Percentiles rank a stretch among this genome's conserved stretches.
Conservation (phyloP, 768 basidiomycete species). For the Cystofilobasidium bisporidii region DNA sequence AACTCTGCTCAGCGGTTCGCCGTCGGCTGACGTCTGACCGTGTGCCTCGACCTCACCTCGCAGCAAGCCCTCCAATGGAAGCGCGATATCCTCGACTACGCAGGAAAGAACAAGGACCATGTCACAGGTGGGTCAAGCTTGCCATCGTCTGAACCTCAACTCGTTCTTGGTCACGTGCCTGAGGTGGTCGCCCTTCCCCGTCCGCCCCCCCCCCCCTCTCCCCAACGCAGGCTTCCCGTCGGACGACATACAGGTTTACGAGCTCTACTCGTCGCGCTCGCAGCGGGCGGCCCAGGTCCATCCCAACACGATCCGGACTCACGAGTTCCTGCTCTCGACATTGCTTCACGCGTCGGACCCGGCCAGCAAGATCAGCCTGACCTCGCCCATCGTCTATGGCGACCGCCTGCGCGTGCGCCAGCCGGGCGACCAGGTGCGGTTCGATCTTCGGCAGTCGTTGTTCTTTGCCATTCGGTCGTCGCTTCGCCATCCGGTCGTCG, state of each 20-base stretch:
- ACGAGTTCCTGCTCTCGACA: constrained; percentile 48
- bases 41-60: background rate
- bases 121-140: too few species aligned
- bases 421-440: constrained; percentile 49
- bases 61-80: constrained; percentile 52
- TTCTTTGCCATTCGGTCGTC: too few species aligned
- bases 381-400: constrained; percentile 23
- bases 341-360: constrained; percentile 53
- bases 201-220: too few species aligned
- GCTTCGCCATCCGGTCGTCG: too few species aligned
- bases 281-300: constrained; percentile 64
- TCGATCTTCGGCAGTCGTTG: too few species aligned
- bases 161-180: too few species aligned
- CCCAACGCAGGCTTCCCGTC: constrained; percentile 63
- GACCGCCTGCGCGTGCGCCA: constrained; percentile 57
- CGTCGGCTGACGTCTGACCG: background rate
- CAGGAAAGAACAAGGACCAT: constrained; percentile 48
- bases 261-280: constrained; percentile 58
- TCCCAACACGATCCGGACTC: constrained; percentile 51
- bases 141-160: too few species aligned
- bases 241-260: constrained; percentile 61
- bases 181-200: too few species aligned
- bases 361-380: constrained; percentile 6
- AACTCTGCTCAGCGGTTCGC: background rate
- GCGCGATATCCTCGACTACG: constrained; percentile 52